Percentiles rank a stretch among this genome's conserved stretches.
Conservation (phyloP, 31 red algal genomes). For the Odonthalia washingtoniensis region DNA sequence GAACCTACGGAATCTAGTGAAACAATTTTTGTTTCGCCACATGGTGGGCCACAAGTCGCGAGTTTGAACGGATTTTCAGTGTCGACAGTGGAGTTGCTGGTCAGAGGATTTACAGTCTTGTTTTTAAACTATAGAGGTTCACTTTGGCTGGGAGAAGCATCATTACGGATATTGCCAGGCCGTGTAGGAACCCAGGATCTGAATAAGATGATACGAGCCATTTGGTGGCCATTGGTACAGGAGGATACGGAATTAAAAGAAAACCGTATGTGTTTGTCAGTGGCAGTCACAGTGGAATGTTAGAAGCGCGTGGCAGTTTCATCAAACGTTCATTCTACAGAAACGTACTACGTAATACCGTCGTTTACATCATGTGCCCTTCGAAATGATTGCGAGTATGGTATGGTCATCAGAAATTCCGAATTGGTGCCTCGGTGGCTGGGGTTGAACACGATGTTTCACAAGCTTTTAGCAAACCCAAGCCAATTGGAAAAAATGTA, state of each 20-base stretch:
- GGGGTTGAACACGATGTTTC: conserved; percentile 48
- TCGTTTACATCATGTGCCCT: no score
- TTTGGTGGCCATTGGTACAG: conserved; percentile 51
- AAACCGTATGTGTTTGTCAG: conserved; percentile 70
- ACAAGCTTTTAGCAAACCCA: conserved; percentile 43
- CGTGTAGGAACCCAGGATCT: conserved; percentile 85
- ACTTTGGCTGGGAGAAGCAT: conserved; percentile 74
- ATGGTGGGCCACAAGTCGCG: conserved; percentile 93
- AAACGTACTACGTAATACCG: conserved; percentile 89
- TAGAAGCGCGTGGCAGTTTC: conserved; percentile 84
- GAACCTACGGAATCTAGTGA: neutral
- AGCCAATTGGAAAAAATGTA: conserved; percentile 51
- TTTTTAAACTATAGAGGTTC: conserved; percentile 94
- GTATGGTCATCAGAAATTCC: conserved; percentile 81
- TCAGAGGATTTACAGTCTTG: conserved; percentile 77
- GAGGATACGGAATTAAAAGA: conserved; percentile 39
- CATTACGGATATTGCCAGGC: conserved; percentile 70
- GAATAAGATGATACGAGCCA: conserved; percentile 79
- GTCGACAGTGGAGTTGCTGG: conserved; percentile 60
- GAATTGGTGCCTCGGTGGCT: conserved; percentile 88
- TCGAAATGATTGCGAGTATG: conserved; percentile 93
- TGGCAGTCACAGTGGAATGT: conserved; percentile 94
- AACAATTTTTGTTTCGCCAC: conserved; percentile 58
- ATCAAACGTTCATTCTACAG: conserved; percentile 54
- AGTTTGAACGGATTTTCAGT: conserved; percentile 64